Percentiles rank a stretch among this genome's conserved stretches.
phyloP scores from a whole-genome alignment of 371 early-diverging fungal species.

The Apophysomyces sp. region DNA sequence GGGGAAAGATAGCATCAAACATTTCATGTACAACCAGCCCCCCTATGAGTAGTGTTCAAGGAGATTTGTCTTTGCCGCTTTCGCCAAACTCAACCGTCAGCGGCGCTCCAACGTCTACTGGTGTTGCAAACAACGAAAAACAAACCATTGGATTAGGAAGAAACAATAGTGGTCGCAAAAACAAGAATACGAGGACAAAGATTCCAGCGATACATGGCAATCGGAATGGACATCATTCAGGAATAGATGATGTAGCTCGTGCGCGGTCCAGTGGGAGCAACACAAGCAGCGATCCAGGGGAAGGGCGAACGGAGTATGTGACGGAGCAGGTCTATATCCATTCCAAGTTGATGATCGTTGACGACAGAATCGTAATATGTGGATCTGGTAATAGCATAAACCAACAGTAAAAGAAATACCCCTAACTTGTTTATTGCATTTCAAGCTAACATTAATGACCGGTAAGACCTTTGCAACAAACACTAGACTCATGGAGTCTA shows the following conservation, averaged over 20 bases:
- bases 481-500: background rate
- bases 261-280: background rate
- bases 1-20: constrained; percentile 44
- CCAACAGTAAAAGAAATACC: background rate
- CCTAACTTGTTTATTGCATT: background rate
- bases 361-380: constrained; percentile 69
- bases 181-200: background rate
- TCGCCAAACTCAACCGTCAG: constrained; percentile 6
- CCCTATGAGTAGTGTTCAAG: constrained; percentile 4
- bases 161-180: background rate
- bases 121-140: background rate
- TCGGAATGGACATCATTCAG: background rate
- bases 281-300: constrained; percentile 11
- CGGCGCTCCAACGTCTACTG: background rate
- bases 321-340: constrained; percentile 88
- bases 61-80: background rate
- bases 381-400: constrained; percentile 44
- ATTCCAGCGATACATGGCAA: background rate
- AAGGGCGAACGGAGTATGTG: constrained; percentile 41
- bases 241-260: background rate
- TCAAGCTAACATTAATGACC: constrained; percentile 49
- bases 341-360: constrained; percentile 84
- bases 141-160: background rate
- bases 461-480: constrained; percentile 19
- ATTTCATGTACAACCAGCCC: constrained; percentile 4